Evolutionary conservation across 768 basidiomycete species (phyloP), one percentile per base, ranked within the genome.

Genomic region (Candolleomyces efflorescens): DNA sequence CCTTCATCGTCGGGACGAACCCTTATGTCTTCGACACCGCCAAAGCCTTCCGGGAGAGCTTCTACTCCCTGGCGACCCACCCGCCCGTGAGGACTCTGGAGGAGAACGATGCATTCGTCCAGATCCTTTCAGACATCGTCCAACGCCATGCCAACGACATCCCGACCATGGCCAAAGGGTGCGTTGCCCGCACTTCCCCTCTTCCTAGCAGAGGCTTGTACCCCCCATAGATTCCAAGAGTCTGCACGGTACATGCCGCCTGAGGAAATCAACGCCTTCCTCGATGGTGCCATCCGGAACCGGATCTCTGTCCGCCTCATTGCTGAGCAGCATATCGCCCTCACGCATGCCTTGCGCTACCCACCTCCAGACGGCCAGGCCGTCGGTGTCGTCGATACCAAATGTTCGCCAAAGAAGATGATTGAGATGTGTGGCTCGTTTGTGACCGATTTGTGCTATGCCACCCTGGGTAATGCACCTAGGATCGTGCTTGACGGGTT

Each of bases 81-180:
- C 83, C 86, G 6, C 73, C 77, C 1, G 82, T 93, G 54, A 81
- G 73, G 27, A 86, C 78, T 18, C 74, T 91, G 23, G 79, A 83
- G 54, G 86, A 91, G 60, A 95, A 94, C 61, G 75, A 76, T 4
- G 68, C 70, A 15, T 93, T 94, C 63, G 82, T 86, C 0, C 77
- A 81, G 51, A 78, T 84, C 60, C 76, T 95, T n/a, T 82, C 84
- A 44, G 76, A 78, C 37, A 72, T 95, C 18, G 92, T 95, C 3
- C 82, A 83, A 59, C 78, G 80, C 54, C 93, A 95, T 67, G 81
- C 88, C 1, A 88, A 94, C 70, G 94, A 95, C 68, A 91, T 95
- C 51, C 92, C 92, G 0, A 89, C 87, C 13, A 83, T 95, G 82
- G 92, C 93, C 3, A 93, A 92, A 73, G 93, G 93, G 91, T 87